phyloP scores from a whole-genome alignment of 2,329 filamentous ascomycete genomes.

The Ophiostoma novo-ulmi region DNA sequence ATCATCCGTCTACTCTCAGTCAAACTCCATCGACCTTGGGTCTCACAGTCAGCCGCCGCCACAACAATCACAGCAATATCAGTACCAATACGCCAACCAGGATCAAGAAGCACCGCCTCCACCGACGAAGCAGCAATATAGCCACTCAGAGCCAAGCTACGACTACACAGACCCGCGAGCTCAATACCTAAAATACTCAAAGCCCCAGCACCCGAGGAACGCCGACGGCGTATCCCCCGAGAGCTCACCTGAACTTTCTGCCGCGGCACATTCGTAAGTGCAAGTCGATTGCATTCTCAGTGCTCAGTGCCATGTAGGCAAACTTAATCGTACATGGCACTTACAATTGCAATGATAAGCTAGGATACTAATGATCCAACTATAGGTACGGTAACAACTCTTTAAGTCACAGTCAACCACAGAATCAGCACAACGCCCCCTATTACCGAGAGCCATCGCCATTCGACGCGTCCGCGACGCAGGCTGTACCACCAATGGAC shows the following conservation, averaged over 20 bases:
- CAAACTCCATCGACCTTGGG: conserved; percentile 39
- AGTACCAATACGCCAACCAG: conserved; percentile 26
- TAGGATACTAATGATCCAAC: not conserved
- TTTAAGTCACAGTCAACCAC: not conserved
- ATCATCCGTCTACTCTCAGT: conserved; percentile 60
- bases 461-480: conserved; percentile 26
- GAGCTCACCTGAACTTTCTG: conserved; percentile 49
- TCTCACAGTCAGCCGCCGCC: conserved; percentile 30
- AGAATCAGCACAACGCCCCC: conserved; percentile 32
- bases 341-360: not conserved
- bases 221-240: conserved; percentile 48
- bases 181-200: conserved; percentile 24
- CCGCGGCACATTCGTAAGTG: not conserved
- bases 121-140: not conserved
- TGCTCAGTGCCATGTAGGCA: not conserved
- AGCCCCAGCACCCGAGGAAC: not conserved
- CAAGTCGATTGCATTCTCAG: not conserved
- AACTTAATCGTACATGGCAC: not conserved
- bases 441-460: conserved; percentile 41
- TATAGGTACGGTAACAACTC: not conserved
- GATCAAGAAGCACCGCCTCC: not conserved
- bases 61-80: conserved; percentile 15
- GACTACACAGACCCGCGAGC: conserved; percentile 15
- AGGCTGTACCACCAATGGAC: conserved; percentile 15
- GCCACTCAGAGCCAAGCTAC: conserved; percentile 17